Evolutionary conservation across 2,329 filamentous ascomycete species (phyloP).

Genomic region (Diaporthe caulivora): DNA sequence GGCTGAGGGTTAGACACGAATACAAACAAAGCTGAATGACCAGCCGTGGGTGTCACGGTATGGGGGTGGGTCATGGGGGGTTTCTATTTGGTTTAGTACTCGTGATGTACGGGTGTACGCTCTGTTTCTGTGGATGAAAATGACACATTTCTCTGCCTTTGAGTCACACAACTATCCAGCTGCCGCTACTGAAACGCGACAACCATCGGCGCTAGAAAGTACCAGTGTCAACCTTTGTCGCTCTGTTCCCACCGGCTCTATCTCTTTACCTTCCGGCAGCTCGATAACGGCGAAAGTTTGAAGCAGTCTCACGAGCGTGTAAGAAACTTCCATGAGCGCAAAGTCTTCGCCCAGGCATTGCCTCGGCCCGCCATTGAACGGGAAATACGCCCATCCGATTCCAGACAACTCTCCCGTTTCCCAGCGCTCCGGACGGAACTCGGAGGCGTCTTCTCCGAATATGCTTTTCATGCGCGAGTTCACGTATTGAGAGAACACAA

Average conservation of each 20-base stretch:
- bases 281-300: constrained; percentile 39
- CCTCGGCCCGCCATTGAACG: constrained; percentile 53
- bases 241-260: constrained; percentile 42
- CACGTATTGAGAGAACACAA: constrained; percentile 47
- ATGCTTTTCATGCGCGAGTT: constrained; percentile 51
- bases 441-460: constrained; percentile 50
- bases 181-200: background rate
- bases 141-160: too few species aligned
- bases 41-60: too few species aligned
- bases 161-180: background rate
- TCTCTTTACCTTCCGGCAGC: constrained; percentile 37
- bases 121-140: too few species aligned
- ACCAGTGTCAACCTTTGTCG: constrained; percentile 43
- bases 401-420: constrained; percentile 45
- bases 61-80: too few species aligned
- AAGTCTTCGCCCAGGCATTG: constrained; percentile 53
- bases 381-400: constrained; percentile 49
- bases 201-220: background rate
- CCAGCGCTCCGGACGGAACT: constrained; percentile 54
- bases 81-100: too few species aligned
- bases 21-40: too few species aligned
- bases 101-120: too few species aligned
- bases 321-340: constrained; percentile 44
- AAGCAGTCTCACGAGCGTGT: constrained; percentile 39
- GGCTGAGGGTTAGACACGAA: too few species aligned